A percentile compares a stretch with the other conserved stretches of the same genome.
These are phyloP conservation scores for Dacryopinax primogenitus DNA, from an alignment of 768 basidiomycete genomes.

Conservation along the genomic window DNA sequence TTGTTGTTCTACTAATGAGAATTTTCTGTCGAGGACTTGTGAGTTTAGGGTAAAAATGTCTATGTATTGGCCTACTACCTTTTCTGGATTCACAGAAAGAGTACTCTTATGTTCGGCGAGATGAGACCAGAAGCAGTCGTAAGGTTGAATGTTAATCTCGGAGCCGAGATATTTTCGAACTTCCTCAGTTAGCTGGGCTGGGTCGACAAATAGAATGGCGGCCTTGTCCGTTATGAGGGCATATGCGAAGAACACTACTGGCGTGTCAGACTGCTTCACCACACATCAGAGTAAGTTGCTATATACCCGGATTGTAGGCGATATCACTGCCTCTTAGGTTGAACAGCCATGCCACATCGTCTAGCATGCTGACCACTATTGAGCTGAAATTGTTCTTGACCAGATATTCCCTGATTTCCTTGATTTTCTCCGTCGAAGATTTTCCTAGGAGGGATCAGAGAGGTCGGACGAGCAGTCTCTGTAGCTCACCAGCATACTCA, in stretches of 20 bases:
- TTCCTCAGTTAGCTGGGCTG: constrained; percentile 35
- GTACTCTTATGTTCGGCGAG: constrained; percentile 32
- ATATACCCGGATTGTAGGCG: constrained; percentile 63
- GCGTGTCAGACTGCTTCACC: no score
- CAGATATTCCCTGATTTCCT: constrained; percentile 50
- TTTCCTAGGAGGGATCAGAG: constrained; percentile 34
- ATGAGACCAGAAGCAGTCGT: constrained; percentile 52
- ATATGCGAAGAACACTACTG: constrained; percentile 86
- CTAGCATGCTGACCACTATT: constrained; percentile 72
- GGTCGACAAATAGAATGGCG: constrained; percentile 58
- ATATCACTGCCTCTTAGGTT: constrained; percentile 89
- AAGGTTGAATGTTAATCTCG: constrained; percentile 54
- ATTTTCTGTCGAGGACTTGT: constrained; percentile 44
- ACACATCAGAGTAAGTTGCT: no score
- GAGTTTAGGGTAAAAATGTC: not conserved
- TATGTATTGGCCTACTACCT: constrained; percentile 10
- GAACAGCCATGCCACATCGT: constrained; percentile 90
- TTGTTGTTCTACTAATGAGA: constrained; percentile 63
- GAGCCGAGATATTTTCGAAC: constrained; percentile 42
- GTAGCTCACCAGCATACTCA: constrained; percentile 55
- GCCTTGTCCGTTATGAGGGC: constrained; percentile 52
- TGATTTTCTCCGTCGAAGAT: constrained; percentile 53
- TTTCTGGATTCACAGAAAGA: constrained; percentile 22
- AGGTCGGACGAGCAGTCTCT: no score
- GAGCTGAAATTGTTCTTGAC: constrained; percentile 46